A percentile compares a stretch with the other conserved stretches of the same genome.
Conservation (phyloP, 805 yeast species). For the Yarrowia sp. region DNA sequence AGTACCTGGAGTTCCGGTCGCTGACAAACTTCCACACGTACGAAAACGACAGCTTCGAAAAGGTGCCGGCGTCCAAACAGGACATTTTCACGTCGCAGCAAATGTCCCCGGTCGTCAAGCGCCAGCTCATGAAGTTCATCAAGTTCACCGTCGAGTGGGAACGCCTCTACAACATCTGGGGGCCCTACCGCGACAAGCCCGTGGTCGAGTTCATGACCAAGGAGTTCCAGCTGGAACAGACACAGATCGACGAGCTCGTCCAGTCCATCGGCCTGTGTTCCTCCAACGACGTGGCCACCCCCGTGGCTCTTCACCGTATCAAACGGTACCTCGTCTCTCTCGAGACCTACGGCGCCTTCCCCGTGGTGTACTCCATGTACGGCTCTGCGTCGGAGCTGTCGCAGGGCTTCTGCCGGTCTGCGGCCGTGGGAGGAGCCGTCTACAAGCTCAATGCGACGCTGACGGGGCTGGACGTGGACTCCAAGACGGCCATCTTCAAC, state of each 20-base stretch:
- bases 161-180: conserved; percentile 62
- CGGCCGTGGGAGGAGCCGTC: conserved; percentile 97
- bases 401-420: conserved; percentile 96
- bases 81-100: conserved; percentile 92
- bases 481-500: conserved; percentile 62
- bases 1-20: conserved; percentile 91
- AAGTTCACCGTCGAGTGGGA: conserved; percentile 84
- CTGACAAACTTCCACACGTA: conserved; percentile 89
- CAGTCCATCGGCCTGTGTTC: conserved; percentile 84
- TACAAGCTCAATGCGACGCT: conserved; percentile 80
- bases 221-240: conserved; percentile 71
- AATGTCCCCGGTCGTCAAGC: conserved; percentile 73
- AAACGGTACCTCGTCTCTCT: conserved; percentile 83
- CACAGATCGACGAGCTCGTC: conserved; percentile 83
- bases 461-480: conserved; percentile 61
- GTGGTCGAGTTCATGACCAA: conserved; percentile 65
- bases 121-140: conserved; percentile 88
- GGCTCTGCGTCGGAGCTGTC: conserved; percentile 97
- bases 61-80: conserved; percentile 84
- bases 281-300: conserved; percentile 64
- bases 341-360: conserved; percentile 93
- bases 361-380: conserved; percentile 87
- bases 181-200: conserved; percentile 61
- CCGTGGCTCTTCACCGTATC: conserved; percentile 79
- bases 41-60: conserved; percentile 89